Evolutionary conservation across 768 basidiomycete species (phyloP), one percentile per base, ranked within the genome.

Genomic region (Tulasnella sp.): DNA sequence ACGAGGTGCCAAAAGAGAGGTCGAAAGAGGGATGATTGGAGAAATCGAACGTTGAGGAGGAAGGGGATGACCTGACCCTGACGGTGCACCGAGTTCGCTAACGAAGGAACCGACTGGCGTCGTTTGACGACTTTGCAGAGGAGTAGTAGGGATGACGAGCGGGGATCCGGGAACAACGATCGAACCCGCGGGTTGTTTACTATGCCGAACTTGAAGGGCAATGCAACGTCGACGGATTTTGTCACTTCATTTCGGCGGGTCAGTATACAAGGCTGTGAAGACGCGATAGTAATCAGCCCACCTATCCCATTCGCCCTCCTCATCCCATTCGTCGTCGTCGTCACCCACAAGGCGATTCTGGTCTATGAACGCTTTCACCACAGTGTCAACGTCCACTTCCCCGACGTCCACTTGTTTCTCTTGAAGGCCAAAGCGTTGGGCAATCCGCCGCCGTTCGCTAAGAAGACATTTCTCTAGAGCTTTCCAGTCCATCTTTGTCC

Each of bases 401-500:
- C 89, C 88, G 11, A 88, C 88, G 61, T 88, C 84, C 0, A 87
- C 91, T 69, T 91, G 80, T 11, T 83, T 82, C 51, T 86, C 84
- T n/a, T 81, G 72, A 2, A 82, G 71, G 37, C 83, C 80, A 78
- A 73, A 81, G 51, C 78, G 82, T 80, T 80, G 83, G 2, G 86
- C 89, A 70, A 89, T 80, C 3, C 87, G 86, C 18, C 92, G 83
- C 42, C 92, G 86, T 82, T 91, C 90, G 75, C 92, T 91, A 15
- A 91, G 91, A 80, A 94, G 91, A 81, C 92, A 93, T 32, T 88
- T 88, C 83, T 95, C 94, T 72, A 96, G 86, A 71, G 86, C 82
- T 83, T 92, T 94, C 94, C 94, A 96, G 74, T 94, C 92, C 29
- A 88, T 88, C 81, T 91, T 91, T 4, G 87, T 86, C 94, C 94